phyloP scores from a whole-genome alignment of 163 green algal species.

The Volvox carteri region DNA sequence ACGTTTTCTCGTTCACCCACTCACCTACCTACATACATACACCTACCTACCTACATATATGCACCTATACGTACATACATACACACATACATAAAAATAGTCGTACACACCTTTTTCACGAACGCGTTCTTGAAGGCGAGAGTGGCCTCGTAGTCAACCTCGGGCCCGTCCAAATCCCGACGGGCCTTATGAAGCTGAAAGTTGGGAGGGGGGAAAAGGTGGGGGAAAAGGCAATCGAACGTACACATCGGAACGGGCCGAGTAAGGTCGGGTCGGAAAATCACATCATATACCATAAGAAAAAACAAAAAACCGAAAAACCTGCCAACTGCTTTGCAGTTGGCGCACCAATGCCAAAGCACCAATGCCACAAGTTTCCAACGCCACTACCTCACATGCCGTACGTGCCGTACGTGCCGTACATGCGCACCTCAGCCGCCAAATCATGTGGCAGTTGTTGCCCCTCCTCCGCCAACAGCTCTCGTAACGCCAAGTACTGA shows the following conservation, averaged over 20 bases:
- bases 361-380: too few relatives aligned
- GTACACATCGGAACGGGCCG: too few relatives aligned
- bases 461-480: conserved; percentile 59
- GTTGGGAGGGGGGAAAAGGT: neutral
- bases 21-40: too few relatives aligned
- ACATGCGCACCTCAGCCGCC: conserved; percentile 63
- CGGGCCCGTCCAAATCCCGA: conserved; percentile 62
- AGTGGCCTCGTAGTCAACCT: conserved; percentile 89
- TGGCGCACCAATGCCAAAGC: too few relatives aligned
- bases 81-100: too few relatives aligned
- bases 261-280: neutral
- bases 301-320: neutral
- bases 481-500: conserved; percentile 87
- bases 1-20: too few relatives aligned
- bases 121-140: conserved; percentile 82
- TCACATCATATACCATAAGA: neutral
- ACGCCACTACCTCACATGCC: too few relatives aligned
- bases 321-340: too few relatives aligned
- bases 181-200: conserved; percentile 34
- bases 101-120: conserved; percentile 67
- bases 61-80: too few relatives aligned
- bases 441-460: conserved; percentile 66
- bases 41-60: too few relatives aligned
- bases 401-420: too few relatives aligned
- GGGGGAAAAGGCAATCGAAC: neutral